phyloP scores from a whole-genome alignment of 2,329 filamentous ascomycete genomes.

The Fusarium decemcellulare region DNA sequence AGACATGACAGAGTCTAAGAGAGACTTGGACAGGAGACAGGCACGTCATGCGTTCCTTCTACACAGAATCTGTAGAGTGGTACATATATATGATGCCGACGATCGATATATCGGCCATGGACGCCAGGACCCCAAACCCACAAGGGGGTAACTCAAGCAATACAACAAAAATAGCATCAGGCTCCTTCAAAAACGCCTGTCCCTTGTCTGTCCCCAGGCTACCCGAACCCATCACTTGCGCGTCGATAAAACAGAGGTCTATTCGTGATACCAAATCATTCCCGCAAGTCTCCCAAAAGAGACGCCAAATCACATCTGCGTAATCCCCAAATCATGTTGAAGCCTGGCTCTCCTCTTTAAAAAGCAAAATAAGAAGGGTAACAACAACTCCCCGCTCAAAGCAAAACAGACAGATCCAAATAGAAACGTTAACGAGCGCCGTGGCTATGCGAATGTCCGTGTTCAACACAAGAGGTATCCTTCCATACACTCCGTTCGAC shows the following conservation, averaged over 20 bases:
- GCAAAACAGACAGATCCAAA: slow-evolving; percentile 27
- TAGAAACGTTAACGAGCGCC: slow-evolving; percentile 43
- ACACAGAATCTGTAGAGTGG: slow-evolving; percentile 1
- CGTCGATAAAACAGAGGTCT: slow-evolving; percentile 7
- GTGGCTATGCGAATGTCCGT: slow-evolving; percentile 40
- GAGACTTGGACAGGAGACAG: neutral
- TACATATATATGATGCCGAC: neutral
- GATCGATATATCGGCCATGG: slow-evolving; percentile 16
- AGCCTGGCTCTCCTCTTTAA: slow-evolving; percentile 20
- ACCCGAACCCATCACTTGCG: slow-evolving; percentile 12
- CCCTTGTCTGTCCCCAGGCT: neutral
- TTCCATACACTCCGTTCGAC: neutral
- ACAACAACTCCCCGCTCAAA: slow-evolving; percentile 37
- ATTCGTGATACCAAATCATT: slow-evolving; percentile 1
- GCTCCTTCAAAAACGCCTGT: slow-evolving; percentile 12
- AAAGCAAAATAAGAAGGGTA: slow-evolving; percentile 8
- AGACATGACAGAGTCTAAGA: neutral
- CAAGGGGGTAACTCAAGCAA: neutral
- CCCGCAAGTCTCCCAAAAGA: neutral
- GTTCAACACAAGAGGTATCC: slow-evolving; percentile 26
- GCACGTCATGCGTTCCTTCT: slow-evolving; percentile 5
- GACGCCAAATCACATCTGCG: neutral
- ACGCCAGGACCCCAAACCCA: slow-evolving; percentile 10
- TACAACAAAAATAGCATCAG: slow-evolving; percentile 7
- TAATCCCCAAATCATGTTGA: slow-evolving; percentile 2